Evolutionary conservation across 2,329 filamentous ascomycete genomes (phyloP), one percentile per base, ranked within the genome.

Genomic region (Chaetomium globosum): DNA sequence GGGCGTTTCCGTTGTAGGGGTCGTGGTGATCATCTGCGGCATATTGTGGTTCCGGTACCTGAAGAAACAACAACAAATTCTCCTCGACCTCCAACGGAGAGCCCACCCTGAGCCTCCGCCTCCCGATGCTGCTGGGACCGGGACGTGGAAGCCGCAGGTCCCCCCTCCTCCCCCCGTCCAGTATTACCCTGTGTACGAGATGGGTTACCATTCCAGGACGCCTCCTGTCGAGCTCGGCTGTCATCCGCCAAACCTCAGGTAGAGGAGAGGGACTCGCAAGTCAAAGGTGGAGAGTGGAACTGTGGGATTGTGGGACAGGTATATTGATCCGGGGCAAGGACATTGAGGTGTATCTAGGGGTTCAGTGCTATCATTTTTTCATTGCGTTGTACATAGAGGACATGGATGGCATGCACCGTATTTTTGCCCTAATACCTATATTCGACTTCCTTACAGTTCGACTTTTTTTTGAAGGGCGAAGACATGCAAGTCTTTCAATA

Each of bases 41-140:
- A n/a, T 53, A 4, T 21, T 63, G 28, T 63, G 54, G 54, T 59
- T 59, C 33, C 61, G 55, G 9, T 59, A 63, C 33, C 30, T 63
- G 4, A 52, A 9, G n/a, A 63, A 58, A 26, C 43, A 58, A n/a
- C 53, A 63, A 23, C 13, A 12, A 33, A 13, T 53, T 6, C 54
- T 63, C 6, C 23, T 31, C 30, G 31, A 58, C 6, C 53, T 58
- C 6, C 61, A 57, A 13, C 23, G 55, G n/a, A n/a, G n/a, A 48
- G 19, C n/a, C 43, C 21, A 48, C 43, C 2, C 43, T 21, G 19
- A 48, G 43, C 43, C 43, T 48, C 43, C 43, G 43, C 43, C 43
- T 21, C 43, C 43, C 19, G 19, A 48, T 48, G 19, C 43, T 48
- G 43, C 19, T 21, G 43, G 8, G 5, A 21, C n/a, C 19, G 43